phyloP scores from a whole-genome alignment of 2,329 filamentous ascomycete genomes.

The Graphilbum ipis-grandicollis region DNA sequence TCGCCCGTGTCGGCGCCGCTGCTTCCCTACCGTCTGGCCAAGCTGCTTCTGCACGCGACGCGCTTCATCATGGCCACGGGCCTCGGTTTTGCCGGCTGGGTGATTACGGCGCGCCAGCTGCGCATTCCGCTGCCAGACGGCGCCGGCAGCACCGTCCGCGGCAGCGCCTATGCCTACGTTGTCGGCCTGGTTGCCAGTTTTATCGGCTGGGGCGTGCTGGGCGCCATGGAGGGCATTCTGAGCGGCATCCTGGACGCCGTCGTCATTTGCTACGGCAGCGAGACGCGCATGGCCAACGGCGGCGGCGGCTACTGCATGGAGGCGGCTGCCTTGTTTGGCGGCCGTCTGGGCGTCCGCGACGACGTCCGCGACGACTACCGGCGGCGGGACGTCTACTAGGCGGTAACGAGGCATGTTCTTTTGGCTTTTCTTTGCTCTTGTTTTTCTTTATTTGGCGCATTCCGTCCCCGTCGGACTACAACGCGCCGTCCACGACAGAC shows the following conservation, averaged over 20 bases:
- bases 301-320: constrained; percentile 77
- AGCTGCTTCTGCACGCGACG: constrained; percentile 78
- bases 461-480: too few relatives aligned
- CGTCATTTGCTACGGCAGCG: constrained; percentile 87
- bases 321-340: constrained; percentile 75
- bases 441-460: background rate
- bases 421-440: background rate
- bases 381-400: constrained; percentile 7
- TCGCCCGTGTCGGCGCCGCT: constrained; percentile 28
- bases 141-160: constrained; percentile 33
- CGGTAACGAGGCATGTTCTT: too few relatives aligned
- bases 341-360: constrained; percentile 17
- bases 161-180: constrained; percentile 86
- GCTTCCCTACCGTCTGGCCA: constrained; percentile 79
- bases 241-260: constrained; percentile 77
- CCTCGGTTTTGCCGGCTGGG: constrained; percentile 91
- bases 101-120: constrained; percentile 71
- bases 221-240: constrained; percentile 76
- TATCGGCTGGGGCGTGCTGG: constrained; percentile 86
- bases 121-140: constrained; percentile 38
- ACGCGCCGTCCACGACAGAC: too few relatives aligned
- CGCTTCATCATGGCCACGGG: constrained; percentile 80
- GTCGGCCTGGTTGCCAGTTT: constrained; percentile 84
- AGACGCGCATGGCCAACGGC: constrained; percentile 50
- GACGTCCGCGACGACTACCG: constrained; percentile 5